Evolutionary conservation across 257 asterid genomes (phyloP).

Genomic region (Solanum ossicruentum): DNA sequence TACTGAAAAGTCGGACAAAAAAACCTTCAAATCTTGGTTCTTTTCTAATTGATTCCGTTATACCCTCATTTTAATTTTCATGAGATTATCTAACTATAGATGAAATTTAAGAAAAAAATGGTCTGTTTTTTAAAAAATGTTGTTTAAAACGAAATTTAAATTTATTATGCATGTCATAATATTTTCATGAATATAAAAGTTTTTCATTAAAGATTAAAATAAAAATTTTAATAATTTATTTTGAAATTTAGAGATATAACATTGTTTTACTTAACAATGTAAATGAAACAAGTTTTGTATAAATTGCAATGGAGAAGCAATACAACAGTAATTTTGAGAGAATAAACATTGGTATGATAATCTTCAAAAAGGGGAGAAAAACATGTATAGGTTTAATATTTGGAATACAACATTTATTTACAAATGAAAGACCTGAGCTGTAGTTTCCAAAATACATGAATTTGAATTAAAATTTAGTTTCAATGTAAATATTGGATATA

Average conservation of each 20-base stretch:
- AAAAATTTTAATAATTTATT: too few species aligned
- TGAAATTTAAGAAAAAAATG: not conserved
- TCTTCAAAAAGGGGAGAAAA: not conserved
- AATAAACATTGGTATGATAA: not conserved
- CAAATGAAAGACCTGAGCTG: not conserved
- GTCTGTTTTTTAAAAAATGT: not conserved
- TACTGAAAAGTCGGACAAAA: not conserved
- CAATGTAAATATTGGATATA: fast-evolving
- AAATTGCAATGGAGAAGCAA: not conserved
- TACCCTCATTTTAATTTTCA: not conserved
- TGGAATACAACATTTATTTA: not conserved
- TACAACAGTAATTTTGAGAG: not conserved
- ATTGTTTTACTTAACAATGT: too few species aligned
- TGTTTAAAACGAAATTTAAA: not conserved
- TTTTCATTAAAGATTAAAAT: not conserved
- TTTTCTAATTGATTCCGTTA: not conserved
- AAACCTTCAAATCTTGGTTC: not conserved
- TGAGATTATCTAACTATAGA: not conserved
- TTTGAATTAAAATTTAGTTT: not conserved
- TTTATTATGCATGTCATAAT: too few species aligned
- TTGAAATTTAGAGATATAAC: too few species aligned
- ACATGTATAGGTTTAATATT: not conserved
- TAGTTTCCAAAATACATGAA: not conserved
- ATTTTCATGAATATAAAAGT: too few species aligned
- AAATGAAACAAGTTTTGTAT: not conserved